Base-by-base conservation (phyloP, 257 asterid species). In the Fraxinus excelsior region DNA sequence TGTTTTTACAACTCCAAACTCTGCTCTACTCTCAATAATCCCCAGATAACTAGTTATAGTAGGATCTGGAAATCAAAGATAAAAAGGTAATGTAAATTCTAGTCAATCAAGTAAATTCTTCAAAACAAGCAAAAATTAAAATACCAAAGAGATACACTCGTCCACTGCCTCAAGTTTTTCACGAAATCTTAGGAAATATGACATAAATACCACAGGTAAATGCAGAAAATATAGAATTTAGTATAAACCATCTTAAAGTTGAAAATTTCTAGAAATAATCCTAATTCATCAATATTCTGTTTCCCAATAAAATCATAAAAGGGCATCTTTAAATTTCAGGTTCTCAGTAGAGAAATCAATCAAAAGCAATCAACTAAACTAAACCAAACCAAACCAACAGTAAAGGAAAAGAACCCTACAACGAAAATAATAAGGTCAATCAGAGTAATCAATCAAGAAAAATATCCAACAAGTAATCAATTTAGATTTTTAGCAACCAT, bases 301-400 rank as follows among this genome's bases (percentile, higher is more conserved):
- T 46, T 12, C 21, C 28, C 64, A 53, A 29, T 38, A 5, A 53
- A 79, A 37, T 76, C 9, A 56, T 68, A 56, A 42, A 53, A 66
- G 28, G n/a, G 62, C 44, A 60, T 64, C 66, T 71, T 70, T 53
- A 23, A 37, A 3, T 42, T 37, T 40, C 51, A 64, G 49, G 53
- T 60, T 26, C 66, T 64, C 42, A 38, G 35, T 18, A 37, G 46
- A 56, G 62, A 29, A 44, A 60, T 19, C 25, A 69, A 19, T 29
- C 35, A 70, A n/a, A 53, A 72, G 16, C 76, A 78, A 58, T 34
- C 60, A 49, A 75, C 31, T 21, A 12, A 4, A 19, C 70, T 0
- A 28, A 73, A 51, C 73, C 62, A 49, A 73, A 51, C 73, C 62
- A 49, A 46, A 40, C 38, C 70, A 68, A 69, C 26, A 38, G 56